Conservation (phyloP, 2,329 filamentous ascomycete species). For the Aureobasidium pullulans region DNA sequence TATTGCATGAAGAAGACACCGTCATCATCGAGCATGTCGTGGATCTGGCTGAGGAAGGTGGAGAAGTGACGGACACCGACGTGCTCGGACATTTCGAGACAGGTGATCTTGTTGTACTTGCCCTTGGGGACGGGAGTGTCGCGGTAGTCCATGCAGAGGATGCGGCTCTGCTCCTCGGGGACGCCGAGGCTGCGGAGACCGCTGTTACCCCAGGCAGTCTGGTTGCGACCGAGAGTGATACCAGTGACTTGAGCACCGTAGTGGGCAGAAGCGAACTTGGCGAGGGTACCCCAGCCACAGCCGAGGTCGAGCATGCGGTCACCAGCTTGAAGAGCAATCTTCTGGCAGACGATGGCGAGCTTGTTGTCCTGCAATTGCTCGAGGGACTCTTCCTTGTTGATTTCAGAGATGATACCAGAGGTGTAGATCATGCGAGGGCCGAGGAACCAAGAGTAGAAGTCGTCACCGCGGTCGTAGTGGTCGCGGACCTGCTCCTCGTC, state of each 20-base stretch:
- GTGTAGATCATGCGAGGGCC: constrained; percentile 99
- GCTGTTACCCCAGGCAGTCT: constrained; percentile 93
- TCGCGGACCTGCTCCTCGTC: constrained; percentile 97
- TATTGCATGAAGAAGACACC: constrained; percentile 95
- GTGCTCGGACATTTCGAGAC: constrained; percentile 97
- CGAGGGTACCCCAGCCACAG: constrained; percentile 95
- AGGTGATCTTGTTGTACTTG: constrained; percentile 90
- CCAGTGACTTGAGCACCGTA: constrained; percentile 81
- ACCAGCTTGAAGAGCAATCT: constrained; percentile 75
- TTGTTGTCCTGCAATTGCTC: constrained; percentile 99
- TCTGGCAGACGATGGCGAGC: constrained; percentile 88
- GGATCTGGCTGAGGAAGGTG: constrained; percentile 74
- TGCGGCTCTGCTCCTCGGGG: constrained; percentile 78
- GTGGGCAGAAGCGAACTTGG: constrained; percentile 86
- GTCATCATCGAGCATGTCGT: constrained; percentile 94
- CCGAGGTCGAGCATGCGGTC: constrained; percentile 89
- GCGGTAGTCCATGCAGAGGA: constrained; percentile 95
- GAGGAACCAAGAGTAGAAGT: constrained; percentile 98
- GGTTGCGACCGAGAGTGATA: constrained; percentile 90
- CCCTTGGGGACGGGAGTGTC: constrained; percentile 76
- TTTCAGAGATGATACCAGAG: constrained; percentile 84
- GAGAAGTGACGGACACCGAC: constrained; percentile 87
- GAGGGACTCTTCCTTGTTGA: constrained; percentile 78
- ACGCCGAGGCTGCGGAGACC: constrained; percentile 77
- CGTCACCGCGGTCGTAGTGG: constrained; percentile 95